Conservation (phyloP, 306 rosid species). For the Phaseolus lunatus region DNA sequence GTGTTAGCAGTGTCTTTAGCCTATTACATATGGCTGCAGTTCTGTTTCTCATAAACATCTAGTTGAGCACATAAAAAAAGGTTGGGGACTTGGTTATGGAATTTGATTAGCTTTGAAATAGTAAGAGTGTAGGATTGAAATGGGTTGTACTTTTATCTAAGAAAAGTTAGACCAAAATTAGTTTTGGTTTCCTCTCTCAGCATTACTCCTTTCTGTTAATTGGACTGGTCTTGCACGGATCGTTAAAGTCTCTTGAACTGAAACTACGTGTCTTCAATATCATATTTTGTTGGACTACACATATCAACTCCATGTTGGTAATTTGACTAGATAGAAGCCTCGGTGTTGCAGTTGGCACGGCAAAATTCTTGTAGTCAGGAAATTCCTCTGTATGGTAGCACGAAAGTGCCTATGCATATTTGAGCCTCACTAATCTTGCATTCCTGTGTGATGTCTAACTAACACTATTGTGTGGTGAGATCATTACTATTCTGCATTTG, state of each 20-base stretch:
- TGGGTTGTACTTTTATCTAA: neutral
- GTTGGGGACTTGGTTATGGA: constrained; percentile 23
- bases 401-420: constrained; percentile 14
- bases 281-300: neutral
- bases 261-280: constrained; percentile 13
- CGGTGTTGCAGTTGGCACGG: neutral
- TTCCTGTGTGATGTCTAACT: constrained; percentile 23
- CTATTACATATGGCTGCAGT: neutral
- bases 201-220: constrained; percentile 23
- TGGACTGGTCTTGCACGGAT: constrained; percentile 2
- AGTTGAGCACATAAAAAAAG: neutral
- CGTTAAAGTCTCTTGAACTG: constrained; percentile 14
- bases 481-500: neutral
- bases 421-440: constrained; percentile 1
- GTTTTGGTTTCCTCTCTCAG: constrained; percentile 7
- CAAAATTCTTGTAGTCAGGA: constrained; percentile 5
- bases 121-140: neutral
- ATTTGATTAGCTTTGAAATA: constrained; percentile 21
- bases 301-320: constrained; percentile 21
- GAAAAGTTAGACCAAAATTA: neutral
- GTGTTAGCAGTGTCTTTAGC: constrained; percentile 20
- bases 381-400: constrained; percentile 3
- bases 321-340: constrained; percentile 30
- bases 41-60: constrained; percentile 18
- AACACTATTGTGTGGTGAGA: neutral